phyloP scores from a whole-genome alignment of 163 green algal species.

The Volvox carteri region DNA sequence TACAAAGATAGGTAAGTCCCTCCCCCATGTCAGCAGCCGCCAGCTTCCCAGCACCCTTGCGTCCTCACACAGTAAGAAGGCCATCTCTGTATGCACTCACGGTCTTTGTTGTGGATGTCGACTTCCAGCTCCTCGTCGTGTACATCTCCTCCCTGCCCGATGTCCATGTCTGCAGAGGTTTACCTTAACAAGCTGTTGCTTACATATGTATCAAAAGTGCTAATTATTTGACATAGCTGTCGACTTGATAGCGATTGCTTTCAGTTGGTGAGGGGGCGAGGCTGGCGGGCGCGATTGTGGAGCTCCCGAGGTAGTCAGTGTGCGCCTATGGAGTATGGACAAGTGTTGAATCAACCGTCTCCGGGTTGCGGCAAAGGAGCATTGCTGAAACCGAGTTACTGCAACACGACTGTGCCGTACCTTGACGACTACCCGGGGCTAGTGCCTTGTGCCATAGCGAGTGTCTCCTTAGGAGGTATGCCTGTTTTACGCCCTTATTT shows the following conservation, averaged over 20 bases:
- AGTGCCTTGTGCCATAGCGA: no score
- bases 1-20: neutral
- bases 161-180: neutral
- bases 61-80: no score
- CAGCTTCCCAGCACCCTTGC: no score
- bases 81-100: neutral
- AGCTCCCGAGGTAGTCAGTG: neutral
- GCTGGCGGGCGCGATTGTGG: slow-evolving; percentile 21
- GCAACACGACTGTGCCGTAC: neutral
- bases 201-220: neutral
- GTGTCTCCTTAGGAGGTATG: no score
- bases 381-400: neutral
- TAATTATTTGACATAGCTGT: neutral
- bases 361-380: neutral
- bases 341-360: no score
- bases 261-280: neutral
- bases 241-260: slow-evolving; percentile 10
- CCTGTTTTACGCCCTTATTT: no score
- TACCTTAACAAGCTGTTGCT: neutral
- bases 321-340: no score
- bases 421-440: no score
- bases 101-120: neutral
- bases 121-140: neutral
- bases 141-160: neutral
- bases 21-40: neutral